Base-by-base conservation (phyloP, 169 alveolate genomes). In the Babesia bovis region DNA sequence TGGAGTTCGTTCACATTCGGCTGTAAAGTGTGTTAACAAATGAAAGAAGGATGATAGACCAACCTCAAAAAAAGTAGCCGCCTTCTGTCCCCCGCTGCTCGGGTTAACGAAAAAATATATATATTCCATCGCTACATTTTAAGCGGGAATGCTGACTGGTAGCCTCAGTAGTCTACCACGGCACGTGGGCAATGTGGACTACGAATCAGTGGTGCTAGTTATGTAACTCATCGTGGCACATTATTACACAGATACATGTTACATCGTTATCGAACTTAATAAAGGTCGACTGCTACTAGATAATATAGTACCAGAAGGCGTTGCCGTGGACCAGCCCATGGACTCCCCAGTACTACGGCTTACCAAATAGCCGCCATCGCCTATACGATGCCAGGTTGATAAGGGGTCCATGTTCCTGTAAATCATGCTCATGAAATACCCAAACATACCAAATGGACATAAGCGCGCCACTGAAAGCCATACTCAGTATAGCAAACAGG, bases 41-140 rank as follows among this genome's bases (percentile, higher is more conserved):
- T 4, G 38, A 12, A 9, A 28, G 47, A 44, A 32, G 12, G 7
- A 28, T 19, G 28, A 13, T 7, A 38, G 21, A 66, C 85, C 13
- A 28, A 78, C 91, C 85, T 86, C 90, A 53, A 89, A 77, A 51
- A 91, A 91, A 35, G 77, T 79, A 28, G 85, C 66, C 15, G 95
- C 95, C 77, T 73, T 82, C 61, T 87, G 90, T 33, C 95, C 95
- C 12, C 95, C 95, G 51, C 93, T 81, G n/a, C 82, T 83, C 63
- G 94, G 95, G 69, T 91, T 91, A 26, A 87, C 93, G 69, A 90
- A 91, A 58, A 91, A 78, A 66, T 67, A 78, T 49, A 78, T 42
- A 25, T 68, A 70, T 44, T 70, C 77, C 87, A 78, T 78, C 26
- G 66, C 55, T 51, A 41, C 78, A 75, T 66, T 41, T 63, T 65